Conservation (phyloP, 2,329 filamentous ascomycete species). For the Arthrobotrys sphaeroides region DNA sequence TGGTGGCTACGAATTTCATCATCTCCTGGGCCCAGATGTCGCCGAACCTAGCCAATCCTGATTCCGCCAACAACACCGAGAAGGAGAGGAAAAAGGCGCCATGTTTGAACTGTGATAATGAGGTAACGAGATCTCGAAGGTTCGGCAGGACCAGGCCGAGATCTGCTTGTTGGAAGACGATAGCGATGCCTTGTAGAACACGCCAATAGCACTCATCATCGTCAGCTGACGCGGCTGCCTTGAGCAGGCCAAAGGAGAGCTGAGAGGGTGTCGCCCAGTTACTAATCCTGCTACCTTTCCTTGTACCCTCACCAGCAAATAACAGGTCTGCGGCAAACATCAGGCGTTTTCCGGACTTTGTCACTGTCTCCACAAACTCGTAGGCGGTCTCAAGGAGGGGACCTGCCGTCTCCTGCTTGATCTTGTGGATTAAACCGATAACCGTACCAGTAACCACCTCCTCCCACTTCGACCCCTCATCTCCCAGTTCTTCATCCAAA, state of each 20-base stretch:
- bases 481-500: conserved; percentile 52
- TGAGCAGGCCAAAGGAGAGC: conserved; percentile 67
- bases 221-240: conserved; percentile 58
- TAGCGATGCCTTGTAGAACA: conserved; percentile 5
- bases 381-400: conserved; percentile 72
- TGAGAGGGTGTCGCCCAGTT: conserved; percentile 76
- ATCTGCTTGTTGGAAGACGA: conserved; percentile 68
- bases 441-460: conserved; percentile 79
- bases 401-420: conserved; percentile 76
- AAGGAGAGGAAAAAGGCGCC: conserved; percentile 75
- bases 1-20: conserved; percentile 10
- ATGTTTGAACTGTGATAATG: conserved; percentile 66
- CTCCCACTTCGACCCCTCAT: conserved; percentile 12
- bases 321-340: conserved; percentile 70
- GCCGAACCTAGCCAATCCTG: conserved; percentile 78
- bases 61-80: conserved; percentile 79
- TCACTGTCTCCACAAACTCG: conserved; percentile 62
- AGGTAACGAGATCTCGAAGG: conserved; percentile 72
- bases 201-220: conserved; percentile 28
- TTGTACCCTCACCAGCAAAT: conserved; percentile 77
- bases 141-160: conserved; percentile 80
- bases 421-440: conserved; percentile 83
- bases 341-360: conserved; percentile 60
- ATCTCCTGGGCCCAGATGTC: conserved; percentile 42
- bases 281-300: conserved; percentile 77